A percentile compares a stretch with the other conserved stretches of the same genome.
phyloP scores from a whole-genome alignment of 139 green algal genomes.

The Nannochloris sp. region DNA sequence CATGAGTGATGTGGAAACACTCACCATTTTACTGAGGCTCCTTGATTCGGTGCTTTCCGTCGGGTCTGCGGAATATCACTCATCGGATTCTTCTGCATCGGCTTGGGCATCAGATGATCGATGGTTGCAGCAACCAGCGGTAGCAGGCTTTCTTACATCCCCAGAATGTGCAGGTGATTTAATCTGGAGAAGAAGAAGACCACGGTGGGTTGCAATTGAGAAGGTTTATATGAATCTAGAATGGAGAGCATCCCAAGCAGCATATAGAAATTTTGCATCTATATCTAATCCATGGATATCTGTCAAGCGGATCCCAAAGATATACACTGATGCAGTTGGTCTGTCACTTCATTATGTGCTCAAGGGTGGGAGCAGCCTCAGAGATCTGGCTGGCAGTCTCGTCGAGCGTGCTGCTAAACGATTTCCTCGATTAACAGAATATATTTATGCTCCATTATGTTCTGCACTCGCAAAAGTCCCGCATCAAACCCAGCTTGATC shows the following conservation, averaged over 20 bases:
- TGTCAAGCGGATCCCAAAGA: slow-evolving; percentile 21
- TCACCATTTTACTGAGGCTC: not conserved
- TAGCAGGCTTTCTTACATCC: slow-evolving; percentile 24
- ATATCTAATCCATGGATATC: not conserved
- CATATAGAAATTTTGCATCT: slow-evolving; percentile 32
- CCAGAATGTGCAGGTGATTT: not conserved
- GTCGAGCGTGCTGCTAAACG: slow-evolving; percentile 46
- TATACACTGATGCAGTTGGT: slow-evolving; percentile 23
- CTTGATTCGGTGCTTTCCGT: not conserved
- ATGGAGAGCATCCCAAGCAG: slow-evolving; percentile 36
- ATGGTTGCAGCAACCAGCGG: slow-evolving; percentile 28
- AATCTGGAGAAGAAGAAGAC: slow-evolving; percentile 26
- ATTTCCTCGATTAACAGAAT: slow-evolving; percentile 39
- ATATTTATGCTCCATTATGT: slow-evolving; percentile 30
- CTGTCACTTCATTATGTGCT: slow-evolving; percentile 26
- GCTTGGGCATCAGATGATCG: slow-evolving; percentile 37
- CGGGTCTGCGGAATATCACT: slow-evolving; percentile 9
- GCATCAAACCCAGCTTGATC: not conserved
- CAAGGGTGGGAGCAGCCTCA: slow-evolving; percentile 1
- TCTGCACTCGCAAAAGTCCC: slow-evolving; percentile 38
- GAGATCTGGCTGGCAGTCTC: slow-evolving; percentile 1
- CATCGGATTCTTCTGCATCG: not conserved
- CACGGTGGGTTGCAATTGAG: slow-evolving; percentile 45
- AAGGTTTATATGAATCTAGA: slow-evolving; percentile 30
- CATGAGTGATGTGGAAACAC: slow-evolving; percentile 6